Base-by-base conservation (phyloP, 768 basidiomycete genomes). In the Agaricus blazei region DNA sequence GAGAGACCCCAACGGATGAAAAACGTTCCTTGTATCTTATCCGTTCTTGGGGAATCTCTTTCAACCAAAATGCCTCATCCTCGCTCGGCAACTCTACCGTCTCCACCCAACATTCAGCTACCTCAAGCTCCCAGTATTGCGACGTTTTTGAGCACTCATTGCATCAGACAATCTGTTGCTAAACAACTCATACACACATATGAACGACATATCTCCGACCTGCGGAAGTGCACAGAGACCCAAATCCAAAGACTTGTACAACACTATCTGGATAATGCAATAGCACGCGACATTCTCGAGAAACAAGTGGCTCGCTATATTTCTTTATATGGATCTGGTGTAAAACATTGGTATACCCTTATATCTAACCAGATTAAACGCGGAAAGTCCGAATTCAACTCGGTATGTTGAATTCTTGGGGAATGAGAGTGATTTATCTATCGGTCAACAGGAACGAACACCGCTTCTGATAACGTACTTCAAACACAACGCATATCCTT, bases 381-480 rank as follows among this genome's bases (percentile, higher is more conserved):
- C 19, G 43, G 27, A 27, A 23, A 27, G 23, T 19, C 43, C 19
- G 27, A 23, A 44, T 44, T 44, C n/a, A 44, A 44, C 27, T n/a
- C 43, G n/a, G 43, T 44, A 44, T 3, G 43, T 44, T 44, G 12
- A 14, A n/a, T 44, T 27, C 23, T 44, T 9, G 43, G 9, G 6
- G 23, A 27, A 11, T 44, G 4, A 44, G 9, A 44, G 23, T 5
- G 9, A 44, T 27, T 34, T 34, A 34, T 34, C 34, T 11, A 34
- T 34, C 34, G 34, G 4, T 11, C 7, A 9, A 19, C 48, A 82
- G 80, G 72, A 80, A 58, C 80, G 70, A 57, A 67, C 68, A 0
- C 80, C 80, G 0, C 54, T 78, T 0, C 57, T 83, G 0, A 75
- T 80, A 55, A 64, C 70, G 38, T 83, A 79, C 38, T 81, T 82